Conservation (phyloP, 2,329 filamentous ascomycete species). For the Claviceps sp. region DNA sequence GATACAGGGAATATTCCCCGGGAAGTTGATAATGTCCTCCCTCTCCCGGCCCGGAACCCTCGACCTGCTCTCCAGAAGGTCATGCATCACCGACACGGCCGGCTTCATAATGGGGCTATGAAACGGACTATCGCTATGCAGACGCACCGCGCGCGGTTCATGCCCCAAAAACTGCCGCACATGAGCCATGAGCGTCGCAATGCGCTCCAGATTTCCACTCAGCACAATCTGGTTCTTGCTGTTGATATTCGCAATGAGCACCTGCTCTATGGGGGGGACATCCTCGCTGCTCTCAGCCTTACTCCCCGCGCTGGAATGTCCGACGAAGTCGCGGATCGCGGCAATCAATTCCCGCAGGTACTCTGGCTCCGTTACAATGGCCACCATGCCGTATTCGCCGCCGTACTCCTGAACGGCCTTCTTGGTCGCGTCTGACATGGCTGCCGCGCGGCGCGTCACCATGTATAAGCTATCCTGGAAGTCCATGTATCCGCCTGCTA, state of each 20-base stretch:
- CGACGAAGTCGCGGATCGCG: slow-evolving; percentile 68
- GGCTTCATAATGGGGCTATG: slow-evolving; percentile 88
- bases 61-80: slow-evolving; percentile 48
- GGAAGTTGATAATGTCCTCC: slow-evolving; percentile 60
- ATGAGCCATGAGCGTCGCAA: slow-evolving; percentile 70
- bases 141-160: slow-evolving; percentile 72
- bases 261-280: slow-evolving; percentile 67
- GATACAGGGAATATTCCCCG: slow-evolving; percentile 61
- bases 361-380: slow-evolving; percentile 73
- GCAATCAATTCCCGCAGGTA: slow-evolving; percentile 57
- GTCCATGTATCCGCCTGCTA: slow-evolving; percentile 66
- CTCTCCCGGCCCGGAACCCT: slow-evolving; percentile 37
- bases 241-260: slow-evolving; percentile 87
- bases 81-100: slow-evolving; percentile 60
- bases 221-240: slow-evolving; percentile 93
- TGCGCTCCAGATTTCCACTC: slow-evolving; percentile 72
- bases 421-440: slow-evolving; percentile 67
- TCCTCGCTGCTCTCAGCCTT: slow-evolving; percentile 56
- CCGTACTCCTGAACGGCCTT: slow-evolving; percentile 53
- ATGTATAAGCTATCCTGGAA: slow-evolving; percentile 69
- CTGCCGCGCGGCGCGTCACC: slow-evolving; percentile 64
- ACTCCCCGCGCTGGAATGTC: slow-evolving; percentile 48
- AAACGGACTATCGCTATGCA: slow-evolving; percentile 83
- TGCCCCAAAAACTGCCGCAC: slow-evolving; percentile 82
- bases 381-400: slow-evolving; percentile 88